A percentile compares a stretch with the other conserved stretches of the same genome.
Conservation (phyloP, 208 protist species). For the Leishmania aethiopica region DNA sequence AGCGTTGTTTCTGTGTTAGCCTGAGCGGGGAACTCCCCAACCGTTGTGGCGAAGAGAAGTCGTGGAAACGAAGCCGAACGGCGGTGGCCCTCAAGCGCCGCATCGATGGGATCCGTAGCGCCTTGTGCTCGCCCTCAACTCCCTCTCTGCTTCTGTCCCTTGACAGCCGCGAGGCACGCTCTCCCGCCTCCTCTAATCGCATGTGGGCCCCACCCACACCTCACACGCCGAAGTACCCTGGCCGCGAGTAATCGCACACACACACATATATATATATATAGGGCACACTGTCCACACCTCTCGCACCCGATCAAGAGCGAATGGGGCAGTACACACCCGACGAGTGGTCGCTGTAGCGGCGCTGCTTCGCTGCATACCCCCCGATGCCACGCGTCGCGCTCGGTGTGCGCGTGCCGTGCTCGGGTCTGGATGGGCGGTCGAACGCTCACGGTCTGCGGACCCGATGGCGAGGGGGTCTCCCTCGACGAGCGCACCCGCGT, state of each 20-base stretch:
- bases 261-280: not conserved
- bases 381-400: too few relatives aligned
- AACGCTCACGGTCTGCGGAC: too few relatives aligned
- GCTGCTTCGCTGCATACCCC: too few relatives aligned
- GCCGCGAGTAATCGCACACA: not conserved
- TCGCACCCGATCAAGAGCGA: too few relatives aligned
- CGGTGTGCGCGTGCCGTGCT: too few relatives aligned
- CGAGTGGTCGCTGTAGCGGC: too few relatives aligned
- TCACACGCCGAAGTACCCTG: not conserved
- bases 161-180: not conserved
- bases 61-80: not conserved
- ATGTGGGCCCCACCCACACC: not conserved
- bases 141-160: not conserved
- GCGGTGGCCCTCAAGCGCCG: not conserved
- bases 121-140: not conserved
- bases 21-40: not conserved
- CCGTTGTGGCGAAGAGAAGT: not conserved
- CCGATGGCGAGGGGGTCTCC: too few relatives aligned
- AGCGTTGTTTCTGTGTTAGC: not conserved
- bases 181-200: not conserved
- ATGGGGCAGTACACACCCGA: too few relatives aligned
- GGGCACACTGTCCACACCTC: too few relatives aligned
- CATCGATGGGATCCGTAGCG: not conserved
- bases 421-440: too few relatives aligned
- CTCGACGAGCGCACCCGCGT: too few relatives aligned